phyloP scores from a whole-genome alignment of 2,329 filamentous ascomycete genomes.

The Botrytis sinoallii region DNA sequence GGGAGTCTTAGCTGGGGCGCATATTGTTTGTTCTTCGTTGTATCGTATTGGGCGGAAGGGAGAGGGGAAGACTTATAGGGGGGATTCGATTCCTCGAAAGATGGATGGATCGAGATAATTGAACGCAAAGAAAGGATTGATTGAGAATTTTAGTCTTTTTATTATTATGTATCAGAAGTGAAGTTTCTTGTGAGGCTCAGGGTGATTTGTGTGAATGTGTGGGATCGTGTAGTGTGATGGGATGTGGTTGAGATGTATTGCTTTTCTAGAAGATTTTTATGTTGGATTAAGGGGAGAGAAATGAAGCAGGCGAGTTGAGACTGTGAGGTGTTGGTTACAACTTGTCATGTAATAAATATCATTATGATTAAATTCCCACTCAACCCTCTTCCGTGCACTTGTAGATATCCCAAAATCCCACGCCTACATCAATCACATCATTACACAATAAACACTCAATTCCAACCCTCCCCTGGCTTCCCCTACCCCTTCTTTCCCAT shows the following conservation, averaged over 20 bases:
- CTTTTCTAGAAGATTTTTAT: background rate
- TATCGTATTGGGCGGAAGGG: constrained; percentile 5
- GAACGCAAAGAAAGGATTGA: background rate
- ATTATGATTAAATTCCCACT: background rate
- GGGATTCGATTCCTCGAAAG: background rate
- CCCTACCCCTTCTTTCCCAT: background rate
- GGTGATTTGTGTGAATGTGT: background rate
- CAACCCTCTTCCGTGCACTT: background rate
- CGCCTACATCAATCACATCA: background rate
- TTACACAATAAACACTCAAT: background rate
- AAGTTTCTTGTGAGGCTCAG: background rate
- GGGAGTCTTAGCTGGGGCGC: constrained; percentile 23
- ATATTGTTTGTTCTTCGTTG: constrained; percentile 16
- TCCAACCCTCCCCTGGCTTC: too few relatives aligned
- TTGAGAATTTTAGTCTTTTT: background rate
- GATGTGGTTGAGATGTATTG: background rate
- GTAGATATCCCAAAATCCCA: background rate
- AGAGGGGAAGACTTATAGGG: background rate
- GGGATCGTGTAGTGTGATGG: background rate
- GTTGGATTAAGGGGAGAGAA: background rate
- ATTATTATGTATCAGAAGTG: background rate
- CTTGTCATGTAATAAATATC: background rate
- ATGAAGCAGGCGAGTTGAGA: background rate
- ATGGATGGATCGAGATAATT: constrained; percentile 3
- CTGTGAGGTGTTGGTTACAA: background rate